These are phyloP conservation scores for Vitis riparia DNA, from an alignment of 164 flowering plant genomes.

Conservation along the genomic window DNA sequence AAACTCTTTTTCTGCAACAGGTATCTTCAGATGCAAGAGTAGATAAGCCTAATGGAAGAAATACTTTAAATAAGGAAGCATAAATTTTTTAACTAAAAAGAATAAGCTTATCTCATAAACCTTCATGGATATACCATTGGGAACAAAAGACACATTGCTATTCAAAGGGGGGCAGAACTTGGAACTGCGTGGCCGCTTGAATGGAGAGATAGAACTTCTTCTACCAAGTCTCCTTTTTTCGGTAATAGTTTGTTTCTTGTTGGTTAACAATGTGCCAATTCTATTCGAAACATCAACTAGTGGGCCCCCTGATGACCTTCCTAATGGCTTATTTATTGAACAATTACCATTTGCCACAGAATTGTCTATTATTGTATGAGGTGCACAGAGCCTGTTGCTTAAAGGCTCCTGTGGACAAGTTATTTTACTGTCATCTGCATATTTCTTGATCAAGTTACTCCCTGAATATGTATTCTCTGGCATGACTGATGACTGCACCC, in stretches of 20 bases:
- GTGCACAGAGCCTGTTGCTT: slow-evolving; percentile 11
- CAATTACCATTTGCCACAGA: slow-evolving; percentile 20
- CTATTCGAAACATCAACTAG: slow-evolving; percentile 70
- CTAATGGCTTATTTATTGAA: slow-evolving; percentile 23
- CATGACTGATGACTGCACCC: slow-evolving; percentile 16
- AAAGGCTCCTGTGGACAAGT: slow-evolving; percentile 21
- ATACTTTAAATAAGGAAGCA: slow-evolving; percentile 15
- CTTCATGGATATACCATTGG: slow-evolving; percentile 46
- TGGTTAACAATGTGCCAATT: slow-evolving; percentile 13
- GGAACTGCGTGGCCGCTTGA: slow-evolving; percentile 86
- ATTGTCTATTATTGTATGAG: slow-evolving; percentile 15
- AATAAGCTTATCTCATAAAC: neutral
- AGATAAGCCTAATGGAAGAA: slow-evolving; percentile 41
- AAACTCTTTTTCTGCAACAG: slow-evolving; percentile 42
- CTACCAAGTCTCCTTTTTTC: slow-evolving; percentile 52
- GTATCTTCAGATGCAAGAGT: slow-evolving; percentile 35
- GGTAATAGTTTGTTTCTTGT: slow-evolving; percentile 21
- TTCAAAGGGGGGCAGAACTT: slow-evolving; percentile 67
- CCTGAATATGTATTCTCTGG: slow-evolving; percentile 26
- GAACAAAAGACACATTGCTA: slow-evolving; percentile 19
- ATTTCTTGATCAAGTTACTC: slow-evolving; percentile 47
- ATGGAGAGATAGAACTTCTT: slow-evolving; percentile 62
- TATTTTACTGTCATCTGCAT: slow-evolving; percentile 30
- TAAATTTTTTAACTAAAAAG: neutral
- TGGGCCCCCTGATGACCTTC: slow-evolving; percentile 36